Percentiles rank a stretch among this genome's conserved stretches.
Conservation (phyloP, 2,329 filamentous ascomycete genomes). For the Pseudogymnoascus sp. region DNA sequence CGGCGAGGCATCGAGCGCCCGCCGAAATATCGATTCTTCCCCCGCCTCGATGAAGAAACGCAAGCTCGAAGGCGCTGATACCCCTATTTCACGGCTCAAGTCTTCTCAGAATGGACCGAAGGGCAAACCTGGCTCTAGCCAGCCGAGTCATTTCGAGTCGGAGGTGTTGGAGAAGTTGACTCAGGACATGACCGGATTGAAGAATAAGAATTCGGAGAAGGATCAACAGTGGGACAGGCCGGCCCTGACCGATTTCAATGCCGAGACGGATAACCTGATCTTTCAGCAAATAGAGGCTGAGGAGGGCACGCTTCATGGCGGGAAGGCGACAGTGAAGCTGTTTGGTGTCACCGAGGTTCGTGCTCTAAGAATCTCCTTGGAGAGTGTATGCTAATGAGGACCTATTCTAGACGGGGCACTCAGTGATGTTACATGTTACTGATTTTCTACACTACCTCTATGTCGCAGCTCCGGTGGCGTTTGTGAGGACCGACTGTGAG, state of each 20-base stretch:
- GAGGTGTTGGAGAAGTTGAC: constrained; percentile 94
- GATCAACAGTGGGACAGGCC: constrained; percentile 86
- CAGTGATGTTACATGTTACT: constrained; percentile 87
- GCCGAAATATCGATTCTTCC: constrained; percentile 52
- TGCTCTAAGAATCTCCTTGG: neutral
- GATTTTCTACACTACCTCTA: constrained; percentile 97
- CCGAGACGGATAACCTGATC: constrained; percentile 59
- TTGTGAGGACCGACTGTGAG: constrained; percentile 68
- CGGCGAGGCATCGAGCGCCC: constrained; percentile 56
- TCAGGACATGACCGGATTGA: constrained; percentile 80
- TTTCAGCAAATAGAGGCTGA: constrained; percentile 97
- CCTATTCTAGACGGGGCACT: constrained; percentile 57
- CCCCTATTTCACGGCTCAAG: constrained; percentile 48
- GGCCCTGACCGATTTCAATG: constrained; percentile 50
- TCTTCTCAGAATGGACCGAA: constrained; percentile 55
- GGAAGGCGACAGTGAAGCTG: constrained; percentile 70
- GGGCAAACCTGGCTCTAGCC: constrained; percentile 60
- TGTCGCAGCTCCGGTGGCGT: constrained; percentile 75
- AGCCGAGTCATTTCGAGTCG: constrained; percentile 81
- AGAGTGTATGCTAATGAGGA: neutral
- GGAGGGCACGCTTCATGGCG: constrained; percentile 73
- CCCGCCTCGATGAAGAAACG: constrained; percentile 60
- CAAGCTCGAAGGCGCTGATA: constrained; percentile 59
- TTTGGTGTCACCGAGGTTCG: constrained; percentile 80
- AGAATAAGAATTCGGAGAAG: constrained; percentile 79